phyloP scores from a whole-genome alignment of 2,329 filamentous ascomycete species.

The Aspergillus carbonarius region DNA sequence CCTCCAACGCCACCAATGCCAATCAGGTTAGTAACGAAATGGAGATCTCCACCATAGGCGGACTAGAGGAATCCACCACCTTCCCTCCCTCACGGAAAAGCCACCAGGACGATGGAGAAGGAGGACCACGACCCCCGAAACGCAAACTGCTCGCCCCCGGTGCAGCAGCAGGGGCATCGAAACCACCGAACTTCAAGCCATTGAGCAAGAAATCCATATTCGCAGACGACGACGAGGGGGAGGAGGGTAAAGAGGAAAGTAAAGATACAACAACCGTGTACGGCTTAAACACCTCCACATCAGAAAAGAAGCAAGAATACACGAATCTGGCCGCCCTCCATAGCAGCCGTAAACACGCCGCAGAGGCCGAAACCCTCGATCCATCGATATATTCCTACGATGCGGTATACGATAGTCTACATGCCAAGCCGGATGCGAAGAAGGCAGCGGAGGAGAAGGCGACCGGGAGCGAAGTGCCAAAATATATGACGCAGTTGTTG shows the following conservation, averaged over 20 bases:
- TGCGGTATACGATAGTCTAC: constrained; percentile 50
- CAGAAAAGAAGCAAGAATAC: constrained; percentile 17
- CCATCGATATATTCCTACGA: constrained; percentile 53
- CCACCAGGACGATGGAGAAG: constrained; percentile 16
- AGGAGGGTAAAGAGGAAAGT: constrained; percentile 17
- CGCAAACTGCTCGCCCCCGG: constrained; percentile 35
- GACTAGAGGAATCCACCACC: constrained; percentile 26
- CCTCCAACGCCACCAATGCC: constrained; percentile 6
- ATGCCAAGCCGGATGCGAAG: constrained; percentile 35
- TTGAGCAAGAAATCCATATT: constrained; percentile 39
- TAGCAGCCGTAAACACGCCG: constrained; percentile 46
- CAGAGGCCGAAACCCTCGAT: constrained; percentile 44
- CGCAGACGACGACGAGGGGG: constrained; percentile 37
- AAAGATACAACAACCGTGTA: constrained; percentile 22
- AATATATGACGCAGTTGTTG: constrained; percentile 62
- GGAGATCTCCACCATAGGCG: constrained; percentile 43
- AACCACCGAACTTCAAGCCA: constrained; percentile 32
- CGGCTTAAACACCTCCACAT: constrained; percentile 25
- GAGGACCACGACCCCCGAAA: constrained; percentile 29
- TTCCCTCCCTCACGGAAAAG: not conserved
- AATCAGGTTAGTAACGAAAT: constrained; percentile 21
- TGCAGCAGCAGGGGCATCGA: not conserved
- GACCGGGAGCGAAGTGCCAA: constrained; percentile 43
- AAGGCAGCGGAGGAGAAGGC: constrained; percentile 16
- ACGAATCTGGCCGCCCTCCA: constrained; percentile 49